These are phyloP conservation scores for Borovskyia barvae DNA, from an alignment of 208 protist genomes.

Conservation along the genomic window DNA sequence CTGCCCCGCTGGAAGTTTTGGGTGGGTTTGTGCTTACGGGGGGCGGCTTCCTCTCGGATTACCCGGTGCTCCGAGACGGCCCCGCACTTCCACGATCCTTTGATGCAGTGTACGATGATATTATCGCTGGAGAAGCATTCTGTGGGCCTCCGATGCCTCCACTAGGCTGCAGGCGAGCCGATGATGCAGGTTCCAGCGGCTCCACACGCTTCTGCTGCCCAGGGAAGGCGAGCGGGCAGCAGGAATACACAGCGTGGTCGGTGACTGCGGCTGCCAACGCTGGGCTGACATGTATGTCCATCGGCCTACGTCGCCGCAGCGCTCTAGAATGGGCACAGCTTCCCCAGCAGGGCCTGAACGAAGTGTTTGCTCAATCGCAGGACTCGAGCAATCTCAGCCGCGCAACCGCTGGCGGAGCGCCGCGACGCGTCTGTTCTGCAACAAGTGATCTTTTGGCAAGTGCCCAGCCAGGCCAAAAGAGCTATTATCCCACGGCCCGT, in stretches of 20 bases:
- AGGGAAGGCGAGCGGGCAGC: not conserved
- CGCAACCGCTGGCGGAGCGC: too few relatives aligned
- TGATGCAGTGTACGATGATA: slow-evolving; percentile 21
- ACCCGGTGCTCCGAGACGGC: slow-evolving; percentile 39
- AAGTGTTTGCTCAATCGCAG: not conserved
- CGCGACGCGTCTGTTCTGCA: too few relatives aligned
- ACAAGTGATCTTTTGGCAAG: too few relatives aligned
- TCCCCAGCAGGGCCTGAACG: not conserved
- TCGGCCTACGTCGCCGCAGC: slow-evolving; percentile 38
- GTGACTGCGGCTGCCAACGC: slow-evolving; percentile 44
- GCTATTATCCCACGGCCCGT: too few relatives aligned
- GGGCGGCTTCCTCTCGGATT: slow-evolving; percentile 55
- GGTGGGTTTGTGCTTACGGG: slow-evolving; percentile 50
- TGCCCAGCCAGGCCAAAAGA: too few relatives aligned
- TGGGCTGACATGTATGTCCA: slow-evolving; percentile 40
- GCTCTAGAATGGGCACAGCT: slow-evolving; percentile 7
- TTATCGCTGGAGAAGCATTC: slow-evolving; percentile 6
- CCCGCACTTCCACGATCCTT: slow-evolving; percentile 27
- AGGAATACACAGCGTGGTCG: slow-evolving; percentile 46
- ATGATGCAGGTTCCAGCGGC: not conserved
- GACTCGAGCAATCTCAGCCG: not conserved
- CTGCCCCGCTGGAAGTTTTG: slow-evolving; percentile 31
- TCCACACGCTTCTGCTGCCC: not conserved
- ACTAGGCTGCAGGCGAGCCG: not conserved
- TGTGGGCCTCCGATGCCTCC: slow-evolving; percentile 13